phyloP scores from a whole-genome alignment of 345 rosid species.

The Turnera subulata region DNA sequence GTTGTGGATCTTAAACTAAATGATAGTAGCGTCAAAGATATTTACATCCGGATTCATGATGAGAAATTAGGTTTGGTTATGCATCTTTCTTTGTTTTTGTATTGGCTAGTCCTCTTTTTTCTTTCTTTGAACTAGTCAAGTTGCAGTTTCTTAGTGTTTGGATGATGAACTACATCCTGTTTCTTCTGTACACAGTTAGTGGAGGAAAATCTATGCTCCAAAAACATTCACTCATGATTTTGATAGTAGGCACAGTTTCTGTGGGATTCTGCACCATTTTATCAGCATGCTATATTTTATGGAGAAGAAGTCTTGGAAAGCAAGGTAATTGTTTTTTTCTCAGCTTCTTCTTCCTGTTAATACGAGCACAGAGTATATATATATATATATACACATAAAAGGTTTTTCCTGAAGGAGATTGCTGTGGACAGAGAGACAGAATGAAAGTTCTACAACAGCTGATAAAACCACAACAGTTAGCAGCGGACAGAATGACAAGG shows the following conservation, averaged over 20 bases:
- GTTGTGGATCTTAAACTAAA: constrained; percentile 7
- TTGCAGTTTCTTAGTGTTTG: too few relatives aligned
- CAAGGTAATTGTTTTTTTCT: background rate
- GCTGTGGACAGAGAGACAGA: background rate
- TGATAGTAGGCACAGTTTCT: background rate
- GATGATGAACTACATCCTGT: background rate
- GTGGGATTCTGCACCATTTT: background rate
- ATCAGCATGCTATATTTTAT: background rate
- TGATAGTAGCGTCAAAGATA: background rate
- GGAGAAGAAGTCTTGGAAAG: constrained; percentile 1
- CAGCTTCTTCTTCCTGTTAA: too few relatives aligned
- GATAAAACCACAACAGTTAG: background rate
- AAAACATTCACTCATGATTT: background rate
- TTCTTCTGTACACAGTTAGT: background rate
- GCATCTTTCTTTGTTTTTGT: too few relatives aligned
- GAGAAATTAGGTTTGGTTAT: background rate
- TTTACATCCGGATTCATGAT: constrained; percentile 3
- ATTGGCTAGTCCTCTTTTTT: too few relatives aligned
- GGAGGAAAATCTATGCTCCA: background rate
- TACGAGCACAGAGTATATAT: too few relatives aligned
- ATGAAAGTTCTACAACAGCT: background rate
- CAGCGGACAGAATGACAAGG: background rate
- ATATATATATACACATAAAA: background rate
- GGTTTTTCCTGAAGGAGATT: background rate
- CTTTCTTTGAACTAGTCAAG: too few relatives aligned